Base-by-base conservation (phyloP, 1,284 basidiomycete species). In the Pseudozyma pruni region DNA sequence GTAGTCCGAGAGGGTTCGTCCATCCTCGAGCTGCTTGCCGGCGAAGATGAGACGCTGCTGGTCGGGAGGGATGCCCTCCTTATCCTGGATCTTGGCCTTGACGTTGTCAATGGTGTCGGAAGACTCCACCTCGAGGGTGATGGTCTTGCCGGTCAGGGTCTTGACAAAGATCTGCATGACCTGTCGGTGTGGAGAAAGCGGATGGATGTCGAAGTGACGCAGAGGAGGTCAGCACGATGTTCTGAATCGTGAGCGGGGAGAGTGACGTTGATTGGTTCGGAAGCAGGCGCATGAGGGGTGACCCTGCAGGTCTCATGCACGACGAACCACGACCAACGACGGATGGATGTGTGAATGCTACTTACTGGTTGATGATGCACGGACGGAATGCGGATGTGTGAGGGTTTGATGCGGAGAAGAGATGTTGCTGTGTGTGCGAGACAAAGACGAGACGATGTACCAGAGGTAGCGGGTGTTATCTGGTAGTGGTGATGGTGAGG, bases 31-130 rank as follows among this genome's bases (percentile, higher is more conserved):
- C 69, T 76, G 76, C 68, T 78, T 80, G 37, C 78, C 76, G 27
- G 75, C 76, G 39, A 78, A 78, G 54, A 80, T 78, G 52, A 80
- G 61, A 23, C 76, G 70, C 64, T 78, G 76, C 53, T 78, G 76
- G 74, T 78, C 76, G 45, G 76, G 76, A 39, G 76, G 76, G 35
- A 78, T 78, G 27, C 76, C 76, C 42, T 78, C 76, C 66, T 78
- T 78, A 56, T 79, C 76, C 61, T 79, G 76, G 34, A 79, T 75
- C 73, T 79, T 75, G 44, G 85, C 83, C 84, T 86, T 86, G 83
- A 87, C 86, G 76, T 86, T 86, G 85, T 87, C 86, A 83, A 87
- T 87, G 64, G 86, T 87, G 85, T 87, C 86, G n/a, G 52, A 61
- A 2, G 77, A 79, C 64, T 78, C 78, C 29, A 80, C 76, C 67